Evolutionary conservation across 2,329 filamentous ascomycete species (phyloP).

Genomic region (Incumbomyces delicatus): DNA sequence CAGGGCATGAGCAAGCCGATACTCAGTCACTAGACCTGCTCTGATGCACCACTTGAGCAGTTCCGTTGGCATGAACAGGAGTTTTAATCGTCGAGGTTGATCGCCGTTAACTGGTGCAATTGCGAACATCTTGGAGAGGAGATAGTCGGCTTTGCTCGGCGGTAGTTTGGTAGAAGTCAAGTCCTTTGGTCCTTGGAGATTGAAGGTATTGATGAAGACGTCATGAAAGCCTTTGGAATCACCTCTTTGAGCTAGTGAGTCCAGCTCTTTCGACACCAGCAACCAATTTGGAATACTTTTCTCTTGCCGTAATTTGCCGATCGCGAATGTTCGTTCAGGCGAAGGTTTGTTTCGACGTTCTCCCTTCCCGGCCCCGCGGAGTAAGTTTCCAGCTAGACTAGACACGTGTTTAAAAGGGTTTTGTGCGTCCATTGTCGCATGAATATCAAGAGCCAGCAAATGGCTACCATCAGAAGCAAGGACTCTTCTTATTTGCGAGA

Average conservation of each 20-base stretch:
- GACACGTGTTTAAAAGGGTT: slow-evolving; percentile 10
- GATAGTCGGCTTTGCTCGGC: slow-evolving; percentile 11
- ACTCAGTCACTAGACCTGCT: slow-evolving; percentile 28
- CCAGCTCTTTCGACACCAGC: slow-evolving; percentile 24
- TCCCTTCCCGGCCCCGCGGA: neutral
- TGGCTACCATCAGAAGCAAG: slow-evolving; percentile 33
- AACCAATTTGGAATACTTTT: neutral
- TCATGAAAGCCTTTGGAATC: slow-evolving; percentile 16
- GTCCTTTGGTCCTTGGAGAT: neutral
- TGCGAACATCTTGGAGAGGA: slow-evolving; percentile 19
- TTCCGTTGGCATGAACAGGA: slow-evolving; percentile 24
- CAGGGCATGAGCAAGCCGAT: slow-evolving; percentile 30
- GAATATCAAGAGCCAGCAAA: slow-evolving; percentile 37
- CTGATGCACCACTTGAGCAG: slow-evolving; percentile 33
- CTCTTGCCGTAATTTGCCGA: neutral
- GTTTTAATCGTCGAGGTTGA: slow-evolving; percentile 16
- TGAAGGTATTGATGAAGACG: neutral
- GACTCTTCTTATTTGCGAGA: slow-evolving; percentile 33
- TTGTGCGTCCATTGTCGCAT: slow-evolving; percentile 20
- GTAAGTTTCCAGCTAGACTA: slow-evolving; percentile 15
- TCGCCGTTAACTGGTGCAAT: slow-evolving; percentile 14
- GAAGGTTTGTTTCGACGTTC: neutral
- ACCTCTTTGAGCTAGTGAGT: slow-evolving; percentile 10
- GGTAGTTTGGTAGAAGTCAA: slow-evolving; percentile 6
- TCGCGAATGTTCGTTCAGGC: neutral